Evolutionary conservation across 2,329 filamentous ascomycete species (phyloP).

Genomic region (Colletotrichum phormii): DNA sequence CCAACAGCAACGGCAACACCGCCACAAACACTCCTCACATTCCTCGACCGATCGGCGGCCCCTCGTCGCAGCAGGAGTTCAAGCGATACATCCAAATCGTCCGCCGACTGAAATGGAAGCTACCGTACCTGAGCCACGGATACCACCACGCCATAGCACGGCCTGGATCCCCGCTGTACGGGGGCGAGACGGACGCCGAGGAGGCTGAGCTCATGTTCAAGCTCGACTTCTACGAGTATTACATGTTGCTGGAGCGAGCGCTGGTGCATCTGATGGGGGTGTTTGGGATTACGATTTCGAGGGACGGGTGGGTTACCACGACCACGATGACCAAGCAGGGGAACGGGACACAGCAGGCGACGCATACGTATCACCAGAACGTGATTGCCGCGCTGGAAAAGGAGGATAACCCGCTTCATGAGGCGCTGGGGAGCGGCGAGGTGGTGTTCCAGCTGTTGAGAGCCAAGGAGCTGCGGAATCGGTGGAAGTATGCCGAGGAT

Average conservation of each 20-base stretch:
- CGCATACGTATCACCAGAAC: slow-evolving; percentile 72
- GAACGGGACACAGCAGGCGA: slow-evolving; percentile 22
- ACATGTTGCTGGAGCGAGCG: slow-evolving; percentile 77
- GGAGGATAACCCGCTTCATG: slow-evolving; percentile 66
- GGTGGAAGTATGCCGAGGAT: slow-evolving; percentile 77
- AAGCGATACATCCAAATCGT: slow-evolving; percentile 71
- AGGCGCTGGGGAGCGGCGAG: slow-evolving; percentile 64
- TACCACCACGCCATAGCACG: slow-evolving; percentile 62
- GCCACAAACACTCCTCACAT: no score
- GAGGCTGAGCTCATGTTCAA: slow-evolving; percentile 79
- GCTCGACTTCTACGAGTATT: slow-evolving; percentile 82
- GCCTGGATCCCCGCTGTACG: slow-evolving; percentile 44
- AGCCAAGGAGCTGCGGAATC: slow-evolving; percentile 78
- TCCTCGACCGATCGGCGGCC: slow-evolving; percentile 17
- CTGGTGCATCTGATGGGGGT: slow-evolving; percentile 75
- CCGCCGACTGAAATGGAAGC: slow-evolving; percentile 72
- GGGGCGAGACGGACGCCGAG: slow-evolving; percentile 47
- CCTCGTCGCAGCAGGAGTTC: slow-evolving; percentile 56
- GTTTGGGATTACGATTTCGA: slow-evolving; percentile 66
- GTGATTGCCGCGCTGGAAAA: slow-evolving; percentile 72
- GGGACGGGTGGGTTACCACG: slow-evolving; percentile 37
- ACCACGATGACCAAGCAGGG: not conserved
- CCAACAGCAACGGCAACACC: not conserved
- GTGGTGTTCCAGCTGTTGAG: slow-evolving; percentile 69
- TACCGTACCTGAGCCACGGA: slow-evolving; percentile 67